Conservation (phyloP, 192 early-diverging fungal genomes). For the Backusella psychrophila region DNA sequence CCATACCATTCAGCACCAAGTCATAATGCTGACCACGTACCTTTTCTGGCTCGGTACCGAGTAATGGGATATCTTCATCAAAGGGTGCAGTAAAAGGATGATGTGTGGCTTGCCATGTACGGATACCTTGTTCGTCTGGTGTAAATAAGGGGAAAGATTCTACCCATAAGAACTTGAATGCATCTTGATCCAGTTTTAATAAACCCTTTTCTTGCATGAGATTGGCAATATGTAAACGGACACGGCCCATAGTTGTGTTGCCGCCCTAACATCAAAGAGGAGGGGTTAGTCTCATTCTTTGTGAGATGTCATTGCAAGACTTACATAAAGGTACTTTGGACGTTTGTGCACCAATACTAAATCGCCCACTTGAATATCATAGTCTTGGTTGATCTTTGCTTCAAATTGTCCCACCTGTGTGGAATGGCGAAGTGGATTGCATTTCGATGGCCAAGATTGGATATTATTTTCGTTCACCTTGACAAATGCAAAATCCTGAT, state of each 20-base stretch:
- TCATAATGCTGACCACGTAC: slow-evolving; percentile 86
- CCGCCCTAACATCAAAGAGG: slow-evolving; percentile 22
- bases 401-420: slow-evolving; percentile 2
- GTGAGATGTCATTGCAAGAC: not conserved
- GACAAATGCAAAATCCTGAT: slow-evolving; percentile 37
- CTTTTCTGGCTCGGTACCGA: slow-evolving; percentile 59
- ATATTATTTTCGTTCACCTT: slow-evolving; percentile 51
- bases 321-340: slow-evolving; percentile 42
- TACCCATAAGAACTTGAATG: slow-evolving; percentile 81
- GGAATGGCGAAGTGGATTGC: slow-evolving; percentile 23
- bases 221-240: slow-evolving; percentile 52
- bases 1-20: slow-evolving; percentile 86
- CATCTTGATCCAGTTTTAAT: slow-evolving; percentile 42
- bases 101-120: slow-evolving; percentile 65
- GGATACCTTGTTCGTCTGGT: slow-evolving; percentile 53
- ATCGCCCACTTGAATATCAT: slow-evolving; percentile 53
- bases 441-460: slow-evolving; percentile 37
- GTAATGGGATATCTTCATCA: slow-evolving; percentile 60
- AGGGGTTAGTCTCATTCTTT: not conserved
- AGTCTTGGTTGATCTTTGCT: slow-evolving; percentile 15
- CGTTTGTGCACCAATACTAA: slow-evolving; percentile 55
- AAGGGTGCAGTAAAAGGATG: slow-evolving; percentile 91
- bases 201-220: slow-evolving; percentile 50
- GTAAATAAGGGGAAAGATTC: slow-evolving; percentile 90
- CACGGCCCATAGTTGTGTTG: slow-evolving; percentile 60